Base-by-base conservation (phyloP, 352 stramenopile species). In the Globisporangium sylvaticum region DNA sequence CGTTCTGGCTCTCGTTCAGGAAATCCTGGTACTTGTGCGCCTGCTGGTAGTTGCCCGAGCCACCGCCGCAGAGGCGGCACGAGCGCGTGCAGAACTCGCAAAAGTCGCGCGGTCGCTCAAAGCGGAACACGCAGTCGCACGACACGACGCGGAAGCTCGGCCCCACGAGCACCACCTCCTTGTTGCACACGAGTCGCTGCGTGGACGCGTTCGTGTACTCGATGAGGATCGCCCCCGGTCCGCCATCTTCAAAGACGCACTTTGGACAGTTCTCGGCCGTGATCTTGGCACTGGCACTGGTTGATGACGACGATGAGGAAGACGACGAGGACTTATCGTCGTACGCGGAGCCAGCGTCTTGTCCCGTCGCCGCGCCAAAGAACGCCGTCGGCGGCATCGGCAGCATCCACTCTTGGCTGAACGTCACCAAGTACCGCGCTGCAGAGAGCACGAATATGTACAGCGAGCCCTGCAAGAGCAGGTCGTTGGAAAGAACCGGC, bases 101-200 rank as follows among this genome's bases (percentile, higher is more conserved):
- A 61, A 89, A 93, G 14, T 88, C 80, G 4, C 78, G 77, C 7
- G 75, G 79, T 25, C 71, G 78, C 29, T 83, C 69, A 48, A 89
- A 89, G 20, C 88, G 84, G 57, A 89, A 77, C n/a, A 94, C 86
- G 46, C 88, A 96, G 66, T 96, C 86, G 58, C 88, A 96, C 27
- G 81, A 78, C 3, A 94, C 82, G 58, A 94, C 88, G n/a, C 85
- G 83, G 70, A 94, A 96, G 9, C 76, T 94, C 32, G 84, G 80
- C 0, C 88, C 88, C 12, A 94, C 68, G 32, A 84, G 68, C 44
- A 94, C 83, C 15, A 88, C 62, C 24, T 89, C 86, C 3, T 74
- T 69, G 65, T 70, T 70, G 7, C 67, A 70, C 31, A 70, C 58
- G 58, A 91, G 65, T 0, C 79, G 76, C 20, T 75, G 65, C 22